phyloP scores from a whole-genome alignment of 192 early-diverging fungal genomes.

The Rhizoclosmatium sp. region DNA sequence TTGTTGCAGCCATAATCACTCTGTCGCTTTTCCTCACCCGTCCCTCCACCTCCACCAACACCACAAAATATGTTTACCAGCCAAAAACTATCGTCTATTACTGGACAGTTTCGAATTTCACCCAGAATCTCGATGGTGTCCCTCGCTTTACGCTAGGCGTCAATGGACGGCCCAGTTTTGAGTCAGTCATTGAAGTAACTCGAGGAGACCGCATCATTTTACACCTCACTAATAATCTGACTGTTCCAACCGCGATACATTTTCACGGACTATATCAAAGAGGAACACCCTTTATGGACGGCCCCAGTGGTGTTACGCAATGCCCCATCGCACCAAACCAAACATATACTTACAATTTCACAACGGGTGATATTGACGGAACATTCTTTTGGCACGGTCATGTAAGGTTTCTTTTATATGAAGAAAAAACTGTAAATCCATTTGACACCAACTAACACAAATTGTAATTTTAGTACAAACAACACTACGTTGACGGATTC shows the following conservation, averaged over 20 bases:
- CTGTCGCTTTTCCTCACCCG: too few relatives aligned
- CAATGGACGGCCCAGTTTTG: conserved; percentile 15
- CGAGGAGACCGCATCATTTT: conserved; percentile 37
- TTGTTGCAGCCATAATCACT: too few relatives aligned
- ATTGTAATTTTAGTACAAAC: conserved; percentile 35
- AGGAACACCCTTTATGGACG: conserved; percentile 75
- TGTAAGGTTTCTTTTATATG: too few relatives aligned
- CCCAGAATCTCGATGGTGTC: conserved; percentile 29
- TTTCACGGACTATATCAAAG: conserved; percentile 81
- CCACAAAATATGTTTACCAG: too few relatives aligned
- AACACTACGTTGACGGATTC: conserved; percentile 81
- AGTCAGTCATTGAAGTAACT: conserved; percentile 24
- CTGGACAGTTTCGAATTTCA: conserved; percentile 29
- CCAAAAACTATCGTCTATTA: background rate
- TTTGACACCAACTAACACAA: background rate
- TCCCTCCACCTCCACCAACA: too few relatives aligned
- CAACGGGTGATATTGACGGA: conserved; percentile 65
- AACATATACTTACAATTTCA: conserved; percentile 75
- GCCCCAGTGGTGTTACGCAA: conserved; percentile 74
- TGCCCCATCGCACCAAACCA: conserved; percentile 74
- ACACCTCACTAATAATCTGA: conserved; percentile 34
- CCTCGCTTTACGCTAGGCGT: conserved; percentile 14
- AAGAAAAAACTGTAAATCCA: too few relatives aligned
- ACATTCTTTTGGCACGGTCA: too few relatives aligned
- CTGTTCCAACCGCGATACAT: conserved; percentile 69